Base-by-base conservation (phyloP, 2,329 filamentous ascomycete species). In the Scedosporium boydii region DNA sequence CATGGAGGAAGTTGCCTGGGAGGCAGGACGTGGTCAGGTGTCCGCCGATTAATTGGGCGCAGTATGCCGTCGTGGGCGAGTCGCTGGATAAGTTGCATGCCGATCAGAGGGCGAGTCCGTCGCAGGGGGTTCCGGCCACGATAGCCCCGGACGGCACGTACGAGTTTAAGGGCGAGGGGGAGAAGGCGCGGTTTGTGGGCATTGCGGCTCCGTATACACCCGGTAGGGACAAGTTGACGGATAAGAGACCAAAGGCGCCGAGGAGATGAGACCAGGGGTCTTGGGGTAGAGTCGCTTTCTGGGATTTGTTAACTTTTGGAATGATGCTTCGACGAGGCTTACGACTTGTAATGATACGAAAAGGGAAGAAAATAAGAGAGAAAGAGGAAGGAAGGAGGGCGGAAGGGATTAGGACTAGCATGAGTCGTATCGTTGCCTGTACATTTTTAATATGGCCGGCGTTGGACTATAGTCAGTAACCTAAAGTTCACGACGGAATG, bases 21-120 rank as follows among this genome's bases (percentile, higher is more conserved):
- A 86, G 90, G 6, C 93, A 97, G 73, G 89, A 89, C 67, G 79
- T 98, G 0, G 87, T 96, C 27, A 87, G 93, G 48, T 91, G 88
- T 76, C 93, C 93, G 7, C 89, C 91, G 7, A 87, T 98, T 70
- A 96, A 97, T 77, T 98, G 93, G 93, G 85, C 87, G 12, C 93
- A 96, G 71, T 98, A 98, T 73, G 90, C 91, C 68, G 82, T 97
- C n/a, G 86, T 95, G 3, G 93, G 91, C 58, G 72, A 75, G 23
- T 85, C 90, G 1, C 80, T 97, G 42, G 91, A 97, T 73, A 89
- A 87, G 71, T 79, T 97, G 66, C 93, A 97, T 72, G 83, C 86
- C 59, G 90, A 96, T 70, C 92, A 97, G 75, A 76, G 87, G 60
- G 76, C 78, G 58, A 82, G 84, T 61, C 92, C 91, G 1, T 76